Evolutionary conservation across 352 stramenopile species (phyloP).

Genomic region (Globisporangium emineosum): DNA sequence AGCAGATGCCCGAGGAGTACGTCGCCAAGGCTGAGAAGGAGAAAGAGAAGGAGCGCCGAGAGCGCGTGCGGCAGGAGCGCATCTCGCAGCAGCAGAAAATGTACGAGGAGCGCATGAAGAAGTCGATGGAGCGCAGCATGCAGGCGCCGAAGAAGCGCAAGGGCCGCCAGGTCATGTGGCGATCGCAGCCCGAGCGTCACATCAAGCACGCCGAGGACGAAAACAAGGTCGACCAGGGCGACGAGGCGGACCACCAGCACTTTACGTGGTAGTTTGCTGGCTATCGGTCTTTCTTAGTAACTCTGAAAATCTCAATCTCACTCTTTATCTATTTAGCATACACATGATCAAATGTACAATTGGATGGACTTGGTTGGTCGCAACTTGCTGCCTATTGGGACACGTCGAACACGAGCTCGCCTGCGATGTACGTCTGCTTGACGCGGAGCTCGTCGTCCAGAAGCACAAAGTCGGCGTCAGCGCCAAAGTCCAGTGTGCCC

Average conservation of each 20-base stretch:
- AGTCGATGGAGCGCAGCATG: constrained; percentile 92
- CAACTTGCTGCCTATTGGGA: not conserved
- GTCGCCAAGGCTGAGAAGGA: constrained; percentile 93
- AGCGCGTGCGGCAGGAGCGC: constrained; percentile 89
- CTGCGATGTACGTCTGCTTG: constrained; percentile 70
- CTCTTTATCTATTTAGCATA: not conserved
- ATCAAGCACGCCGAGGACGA: constrained; percentile 77
- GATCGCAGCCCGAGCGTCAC: constrained; percentile 78
- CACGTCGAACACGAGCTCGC: constrained; percentile 50
- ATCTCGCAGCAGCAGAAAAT: constrained; percentile 91
- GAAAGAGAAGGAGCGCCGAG: constrained; percentile 92
- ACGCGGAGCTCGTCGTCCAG: constrained; percentile 70
- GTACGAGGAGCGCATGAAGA: constrained; percentile 93
- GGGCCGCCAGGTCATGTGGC: constrained; percentile 91
- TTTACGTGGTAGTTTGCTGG: constrained; percentile 62
- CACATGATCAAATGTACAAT: not conserved
- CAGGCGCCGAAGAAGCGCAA: constrained; percentile 92
- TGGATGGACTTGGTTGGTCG: not conserved
- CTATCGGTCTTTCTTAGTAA: not conserved
- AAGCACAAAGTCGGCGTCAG: constrained; percentile 82
- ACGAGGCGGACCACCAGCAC: constrained; percentile 82
- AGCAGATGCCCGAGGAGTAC: constrained; percentile 93
- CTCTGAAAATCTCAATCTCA: not conserved
- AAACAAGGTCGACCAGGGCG: constrained; percentile 74
- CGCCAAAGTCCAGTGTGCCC: constrained; percentile 70